These are phyloP conservation scores for Cucurbita ficifolia DNA, from an alignment of 306 rosid species.

Conservation along the genomic window DNA sequence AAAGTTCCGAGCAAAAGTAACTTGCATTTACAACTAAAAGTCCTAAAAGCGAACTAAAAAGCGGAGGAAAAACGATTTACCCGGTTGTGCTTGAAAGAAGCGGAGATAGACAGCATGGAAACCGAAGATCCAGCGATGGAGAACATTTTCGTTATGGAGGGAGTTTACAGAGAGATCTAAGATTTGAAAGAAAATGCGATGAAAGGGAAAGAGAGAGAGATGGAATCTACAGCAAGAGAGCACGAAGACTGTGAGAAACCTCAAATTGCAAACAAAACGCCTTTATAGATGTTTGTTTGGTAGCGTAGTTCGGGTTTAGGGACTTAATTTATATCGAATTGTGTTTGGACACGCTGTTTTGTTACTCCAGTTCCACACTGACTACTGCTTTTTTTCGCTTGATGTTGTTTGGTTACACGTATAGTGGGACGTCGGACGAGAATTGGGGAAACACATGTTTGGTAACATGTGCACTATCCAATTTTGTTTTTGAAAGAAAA, in stretches of 20 bases:
- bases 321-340: conserved; percentile 3
- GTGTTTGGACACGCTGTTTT: not conserved
- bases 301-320: not conserved
- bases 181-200: not conserved
- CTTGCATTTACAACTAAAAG: not conserved
- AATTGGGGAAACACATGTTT: not conserved
- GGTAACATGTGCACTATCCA: not conserved
- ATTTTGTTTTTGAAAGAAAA: not conserved
- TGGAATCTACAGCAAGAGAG: not conserved
- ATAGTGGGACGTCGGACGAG: not conserved
- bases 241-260: conserved; percentile 7
- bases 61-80: not conserved
- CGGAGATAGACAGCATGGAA: not conserved
- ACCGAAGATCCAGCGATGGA: conserved; percentile 5
- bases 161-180: conserved; percentile 2
- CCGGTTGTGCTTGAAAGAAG: not conserved
- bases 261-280: not conserved
- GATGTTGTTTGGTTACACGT: not conserved
- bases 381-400: too few relatives aligned
- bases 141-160: not conserved
- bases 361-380: not conserved
- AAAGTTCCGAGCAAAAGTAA: not conserved
- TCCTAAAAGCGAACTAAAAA: not conserved
- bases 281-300: conserved; percentile 1
- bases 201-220: not conserved